Evolutionary conservation across 371 early-diverging fungal genomes (phyloP), one percentile per base, ranked within the genome.

Genomic region (Funneliformis caledonium): DNA sequence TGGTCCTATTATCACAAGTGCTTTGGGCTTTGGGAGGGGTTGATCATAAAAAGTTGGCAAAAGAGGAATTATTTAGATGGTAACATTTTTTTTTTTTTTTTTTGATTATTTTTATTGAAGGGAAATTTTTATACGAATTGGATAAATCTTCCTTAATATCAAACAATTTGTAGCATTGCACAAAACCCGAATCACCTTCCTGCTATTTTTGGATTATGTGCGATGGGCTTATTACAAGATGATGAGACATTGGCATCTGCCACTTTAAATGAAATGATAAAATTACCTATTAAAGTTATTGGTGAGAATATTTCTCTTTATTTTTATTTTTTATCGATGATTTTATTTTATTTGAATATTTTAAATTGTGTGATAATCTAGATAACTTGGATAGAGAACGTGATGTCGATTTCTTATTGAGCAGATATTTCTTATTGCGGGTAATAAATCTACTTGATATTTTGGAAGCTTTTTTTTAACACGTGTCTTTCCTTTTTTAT

Each of bases 21-120:
- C 85, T 97, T 48, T 97, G 95, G 94, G 94, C 95, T 1, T 85
- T 97, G 47, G 97, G 94, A 50, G 91, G 93, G 5, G 89, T 89
- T 33, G 93, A 95, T 80, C 95, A 96, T 81, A 85, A 92, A 33
- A 85, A 85, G 4, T 88, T 95, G 19, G 96, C 96, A 47, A 94
- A 95, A 81, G 90, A 95, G 72, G 93, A 96, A 79, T 84, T 97
- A 73, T 88, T 96, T 78, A 83, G 87, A 19, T 87, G 90, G 85
- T 89, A 88, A 74, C 60, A 82, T 33, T 33, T 56, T 19, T 19
- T 79, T n/a, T n/a, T n/a, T n/a, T 22, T 48, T 33, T n/a, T 64
- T 1, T 70, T 5, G 9, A 3, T 26, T 26, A 26, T 26, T 26
- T 26, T 26, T 26, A 26, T 26, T 26, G 26, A 26, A 26, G 26